A percentile compares a stretch with the other conserved stretches of the same genome.
phyloP scores from a whole-genome alignment of 257 asterid species.

The Solanum raphanifolium region DNA sequence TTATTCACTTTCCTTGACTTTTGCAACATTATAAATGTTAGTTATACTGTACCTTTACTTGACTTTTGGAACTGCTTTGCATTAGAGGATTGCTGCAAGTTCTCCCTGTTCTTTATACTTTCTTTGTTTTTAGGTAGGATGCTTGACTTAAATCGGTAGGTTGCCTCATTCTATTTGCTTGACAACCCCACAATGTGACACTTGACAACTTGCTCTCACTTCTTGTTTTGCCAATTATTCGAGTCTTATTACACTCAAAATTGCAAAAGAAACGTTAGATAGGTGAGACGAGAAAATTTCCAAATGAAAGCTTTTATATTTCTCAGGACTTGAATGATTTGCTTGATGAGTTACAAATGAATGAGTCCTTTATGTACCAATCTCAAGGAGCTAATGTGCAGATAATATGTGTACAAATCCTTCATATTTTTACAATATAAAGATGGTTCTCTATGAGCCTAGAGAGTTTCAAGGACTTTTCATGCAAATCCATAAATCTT shows the following conservation, averaged over 20 bases:
- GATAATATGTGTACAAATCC: neutral
- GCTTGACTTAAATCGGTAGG: neutral
- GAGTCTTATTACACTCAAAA: neutral
- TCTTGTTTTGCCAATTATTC: neutral
- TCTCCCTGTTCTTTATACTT: neutral
- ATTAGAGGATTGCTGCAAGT: neutral
- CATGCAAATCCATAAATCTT: neutral
- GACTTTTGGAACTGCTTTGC: neutral
- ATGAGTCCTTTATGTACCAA: neutral
- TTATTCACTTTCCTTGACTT: neutral
- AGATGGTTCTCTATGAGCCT: neutral
- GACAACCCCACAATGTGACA: neutral
- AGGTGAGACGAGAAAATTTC: neutral
- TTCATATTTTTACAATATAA: neutral
- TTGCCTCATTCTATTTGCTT: neutral
- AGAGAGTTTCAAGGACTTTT: neutral
- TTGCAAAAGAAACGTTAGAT: neutral
- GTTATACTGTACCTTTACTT: neutral
- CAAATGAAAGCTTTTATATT: neutral
- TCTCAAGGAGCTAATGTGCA: neutral
- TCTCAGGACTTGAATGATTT: neutral
- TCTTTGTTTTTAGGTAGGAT: neutral
- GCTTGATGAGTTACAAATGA: neutral
- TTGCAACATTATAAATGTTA: neutral
- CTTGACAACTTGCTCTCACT: neutral